These are phyloP conservation scores for Rubroboletus satanas DNA, from an alignment of 768 basidiomycete genomes.

Conservation along the genomic window DNA sequence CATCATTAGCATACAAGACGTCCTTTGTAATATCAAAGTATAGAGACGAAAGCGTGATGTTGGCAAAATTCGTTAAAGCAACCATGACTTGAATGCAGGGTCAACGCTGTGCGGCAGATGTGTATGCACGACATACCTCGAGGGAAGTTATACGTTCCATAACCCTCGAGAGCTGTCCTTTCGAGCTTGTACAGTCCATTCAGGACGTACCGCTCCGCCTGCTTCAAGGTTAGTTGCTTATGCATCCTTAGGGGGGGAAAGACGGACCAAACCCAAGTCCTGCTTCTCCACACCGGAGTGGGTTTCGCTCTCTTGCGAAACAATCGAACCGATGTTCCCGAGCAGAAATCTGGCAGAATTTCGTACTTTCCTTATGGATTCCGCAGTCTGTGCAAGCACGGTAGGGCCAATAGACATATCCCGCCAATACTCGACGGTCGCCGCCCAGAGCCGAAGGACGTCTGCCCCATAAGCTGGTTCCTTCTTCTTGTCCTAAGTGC, in stretches of 20 bases:
- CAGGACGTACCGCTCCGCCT: conserved; percentile 87
- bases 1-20: conserved; percentile 69
- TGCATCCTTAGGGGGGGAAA: background rate
- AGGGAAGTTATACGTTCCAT: conserved; percentile 73
- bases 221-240: conserved; percentile 8
- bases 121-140: conserved; percentile 48
- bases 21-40: conserved; percentile 95
- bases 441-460: conserved; percentile 85
- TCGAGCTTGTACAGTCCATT: conserved; percentile 78
- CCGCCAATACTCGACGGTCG: conserved; percentile 83
- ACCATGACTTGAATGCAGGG: conserved; percentile 52
- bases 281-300: conserved; percentile 21
- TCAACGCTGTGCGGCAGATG: background rate
- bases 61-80: conserved; percentile 72
- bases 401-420: conserved; percentile 85
- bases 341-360: conserved; percentile 85
- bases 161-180: conserved; percentile 59
- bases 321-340: conserved; percentile 57
- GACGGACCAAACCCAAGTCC: conserved; percentile 63
- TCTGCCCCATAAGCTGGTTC: conserved; percentile 84
- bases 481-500: conserved; percentile 55
- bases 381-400: conserved; percentile 68
- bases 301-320: background rate
- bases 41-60: conserved; percentile 79
- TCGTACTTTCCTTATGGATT: conserved; percentile 77